Conservation (phyloP, 768 basidiomycete genomes). For the Xanthoconium purpureum region DNA sequence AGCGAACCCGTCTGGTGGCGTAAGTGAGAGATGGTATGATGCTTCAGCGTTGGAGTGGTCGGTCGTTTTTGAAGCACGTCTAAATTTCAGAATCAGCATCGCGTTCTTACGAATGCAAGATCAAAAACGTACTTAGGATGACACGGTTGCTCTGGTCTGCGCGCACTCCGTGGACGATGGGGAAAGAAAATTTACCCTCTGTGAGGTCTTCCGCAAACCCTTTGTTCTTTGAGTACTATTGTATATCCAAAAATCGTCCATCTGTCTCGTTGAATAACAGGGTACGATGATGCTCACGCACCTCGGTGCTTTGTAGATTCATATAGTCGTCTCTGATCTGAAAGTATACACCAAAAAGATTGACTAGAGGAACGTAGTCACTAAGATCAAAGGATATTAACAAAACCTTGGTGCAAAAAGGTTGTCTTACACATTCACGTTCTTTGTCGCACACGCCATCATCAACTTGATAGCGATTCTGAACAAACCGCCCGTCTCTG, state of each 20-base stretch:
- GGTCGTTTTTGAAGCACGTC: constrained; percentile 93
- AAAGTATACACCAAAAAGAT: constrained; percentile 88
- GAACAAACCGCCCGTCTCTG: constrained; percentile 94
- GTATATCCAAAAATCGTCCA: not conserved
- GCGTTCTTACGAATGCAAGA: not conserved
- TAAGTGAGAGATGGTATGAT: constrained; percentile 78
- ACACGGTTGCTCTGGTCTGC: constrained; percentile 75
- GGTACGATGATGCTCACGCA: constrained; percentile 24
- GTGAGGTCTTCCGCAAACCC: constrained; percentile 74
- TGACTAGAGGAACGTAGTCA: constrained; percentile 89
- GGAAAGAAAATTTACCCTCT: constrained; percentile 81
- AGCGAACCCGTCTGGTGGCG: constrained; percentile 76
- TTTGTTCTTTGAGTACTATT: constrained; percentile 61
- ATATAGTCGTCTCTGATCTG: constrained; percentile 98
- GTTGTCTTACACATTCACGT: constrained; percentile 50
- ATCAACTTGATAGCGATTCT: constrained; percentile 91
- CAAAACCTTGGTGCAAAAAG: not conserved
- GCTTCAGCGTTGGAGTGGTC: constrained; percentile 76
- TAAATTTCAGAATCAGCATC: constrained; percentile 27
- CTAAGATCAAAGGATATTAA: constrained; percentile 35
- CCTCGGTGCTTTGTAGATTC: constrained; percentile 90
- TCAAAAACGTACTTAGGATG: constrained; percentile 65
- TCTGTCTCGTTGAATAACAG: not conserved
- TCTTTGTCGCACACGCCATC: constrained; percentile 82
- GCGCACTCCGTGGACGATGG: constrained; percentile 74